Percentiles rank a stretch among this genome's conserved stretches.
Evolutionary conservation across 225 moss, liverwort and hornwort genomes (phyloP).

Genomic region (Marchantia polymorpha): DNA sequence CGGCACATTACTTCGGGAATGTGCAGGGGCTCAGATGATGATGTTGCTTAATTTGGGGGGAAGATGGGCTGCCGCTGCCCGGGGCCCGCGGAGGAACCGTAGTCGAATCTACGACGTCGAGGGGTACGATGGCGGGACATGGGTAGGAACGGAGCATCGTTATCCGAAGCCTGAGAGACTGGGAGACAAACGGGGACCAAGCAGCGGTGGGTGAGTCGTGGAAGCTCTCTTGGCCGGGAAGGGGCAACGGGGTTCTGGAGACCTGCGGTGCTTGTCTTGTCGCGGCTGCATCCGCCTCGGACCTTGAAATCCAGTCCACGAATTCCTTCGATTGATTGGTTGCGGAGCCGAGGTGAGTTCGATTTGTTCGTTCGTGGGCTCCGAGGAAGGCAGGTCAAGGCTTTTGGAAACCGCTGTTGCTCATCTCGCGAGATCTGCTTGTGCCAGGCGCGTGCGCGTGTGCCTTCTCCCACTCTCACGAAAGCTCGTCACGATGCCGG

Average conservation of each 20-base stretch:
- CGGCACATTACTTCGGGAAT: no score
- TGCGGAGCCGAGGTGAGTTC: not conserved
- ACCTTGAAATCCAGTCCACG: not conserved
- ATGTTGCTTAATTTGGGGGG: no score
- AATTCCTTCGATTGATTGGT: not conserved
- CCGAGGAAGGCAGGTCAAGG: no score
- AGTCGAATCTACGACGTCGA: no score
- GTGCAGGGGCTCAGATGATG: no score
- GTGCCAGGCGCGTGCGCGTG: slow-evolving; percentile 4
- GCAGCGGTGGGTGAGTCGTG: slow-evolving; percentile 1
- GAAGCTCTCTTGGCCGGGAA: not conserved
- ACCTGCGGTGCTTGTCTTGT: not conserved
- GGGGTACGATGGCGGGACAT: no score
- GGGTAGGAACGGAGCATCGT: not conserved
- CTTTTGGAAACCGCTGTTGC: not conserved
- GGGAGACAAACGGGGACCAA: not conserved
- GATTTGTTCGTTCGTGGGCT: not conserved
- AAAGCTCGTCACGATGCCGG: slow-evolving; percentile 58
- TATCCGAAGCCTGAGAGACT: not conserved
- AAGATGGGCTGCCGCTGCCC: no score
- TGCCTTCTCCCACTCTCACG: not conserved
- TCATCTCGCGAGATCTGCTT: not conserved
- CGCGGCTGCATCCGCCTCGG: not conserved
- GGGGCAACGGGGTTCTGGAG: not conserved
- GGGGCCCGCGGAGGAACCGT: no score